Evolutionary conservation across 495 filamentous ascomycete species (phyloP), one percentile per base, ranked within the genome.

Genomic region (Talaromyces borbonicus): DNA sequence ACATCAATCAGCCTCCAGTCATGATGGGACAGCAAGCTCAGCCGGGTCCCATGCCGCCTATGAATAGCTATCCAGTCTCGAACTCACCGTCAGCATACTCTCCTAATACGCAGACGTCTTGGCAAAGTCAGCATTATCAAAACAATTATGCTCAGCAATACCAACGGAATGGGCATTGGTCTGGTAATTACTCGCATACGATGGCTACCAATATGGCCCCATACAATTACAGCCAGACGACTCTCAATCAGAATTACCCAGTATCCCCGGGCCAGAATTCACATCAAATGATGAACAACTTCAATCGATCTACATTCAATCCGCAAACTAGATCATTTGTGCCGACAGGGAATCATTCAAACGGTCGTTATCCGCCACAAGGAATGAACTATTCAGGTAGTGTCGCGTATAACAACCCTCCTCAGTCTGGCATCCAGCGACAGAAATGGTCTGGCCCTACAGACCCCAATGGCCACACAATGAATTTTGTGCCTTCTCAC

Each of bases 291-390:
- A 85, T 86, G 11, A 86, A 84, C 14, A 87, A 81, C 62, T 93
- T 83, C 61, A 84, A 80, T 56, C 72, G 87, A 18, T 83, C 87
- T 55, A 75, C 83, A 16, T 95, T 96, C 70, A 95, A 96, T 53
- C 90, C 90, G 0, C 88, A 94, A 61, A 95, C 85, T 8, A 84
- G 89, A 49, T 80, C 87, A 2, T 96, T 96, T 56, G 76, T 95
- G 32, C 90, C 90, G 16, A 72, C 74, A 16, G 31, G 43, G 14
- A 56, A 59, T 33, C 47, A 59, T 29, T 42, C 61, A 8, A 19
- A 50, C 20, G 43, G 52, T 2, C 62, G 63, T 29, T 63, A 67
- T 40, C 56, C 60, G 20, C 55, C 41, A 42, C 60, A 62, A 47
- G 50, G 51, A 38, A 47, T 46, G 7, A 60, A 65, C 37, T 59